phyloP scores from a whole-genome alignment of 768 basidiomycete species.

The Russula griseocarnosa region DNA sequence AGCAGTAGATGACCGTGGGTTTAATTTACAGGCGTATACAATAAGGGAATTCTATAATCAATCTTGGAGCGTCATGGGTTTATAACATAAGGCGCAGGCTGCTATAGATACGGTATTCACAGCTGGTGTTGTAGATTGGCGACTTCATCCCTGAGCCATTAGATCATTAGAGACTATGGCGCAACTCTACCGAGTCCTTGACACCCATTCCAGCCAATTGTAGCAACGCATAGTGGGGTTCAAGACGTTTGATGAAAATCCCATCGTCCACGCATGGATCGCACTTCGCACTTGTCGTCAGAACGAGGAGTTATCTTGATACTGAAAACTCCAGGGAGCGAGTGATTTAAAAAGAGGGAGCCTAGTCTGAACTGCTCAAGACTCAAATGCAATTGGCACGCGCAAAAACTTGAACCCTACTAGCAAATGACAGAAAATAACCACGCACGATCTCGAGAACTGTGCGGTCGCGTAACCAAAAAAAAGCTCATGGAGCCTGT shows the following conservation, averaged over 20 bases:
- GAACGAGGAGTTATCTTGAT: background rate
- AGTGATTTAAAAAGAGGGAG: background rate
- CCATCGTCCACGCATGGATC: background rate
- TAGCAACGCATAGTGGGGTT: background rate
- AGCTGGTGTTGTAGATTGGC: background rate
- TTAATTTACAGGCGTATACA: background rate
- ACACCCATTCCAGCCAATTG: no score
- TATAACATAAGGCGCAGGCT: background rate
- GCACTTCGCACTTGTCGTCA: background rate
- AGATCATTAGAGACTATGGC: no score
- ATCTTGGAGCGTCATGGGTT: background rate
- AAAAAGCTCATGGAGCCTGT: no score
- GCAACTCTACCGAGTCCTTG: no score
- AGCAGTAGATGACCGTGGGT: background rate
- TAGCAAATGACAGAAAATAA: no score
- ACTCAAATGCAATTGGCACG: background rate
- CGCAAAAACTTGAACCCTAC: no score
- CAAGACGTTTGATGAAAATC: background rate
- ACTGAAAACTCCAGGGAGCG: background rate
- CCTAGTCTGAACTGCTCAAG: background rate
- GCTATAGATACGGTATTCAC: background rate
- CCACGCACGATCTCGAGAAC: no score
- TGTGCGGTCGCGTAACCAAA: no score
- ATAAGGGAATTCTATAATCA: background rate
- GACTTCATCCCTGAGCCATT: no score